Conservation (phyloP, 2,329 filamentous ascomycete species). For the Sporothrix inflata region DNA sequence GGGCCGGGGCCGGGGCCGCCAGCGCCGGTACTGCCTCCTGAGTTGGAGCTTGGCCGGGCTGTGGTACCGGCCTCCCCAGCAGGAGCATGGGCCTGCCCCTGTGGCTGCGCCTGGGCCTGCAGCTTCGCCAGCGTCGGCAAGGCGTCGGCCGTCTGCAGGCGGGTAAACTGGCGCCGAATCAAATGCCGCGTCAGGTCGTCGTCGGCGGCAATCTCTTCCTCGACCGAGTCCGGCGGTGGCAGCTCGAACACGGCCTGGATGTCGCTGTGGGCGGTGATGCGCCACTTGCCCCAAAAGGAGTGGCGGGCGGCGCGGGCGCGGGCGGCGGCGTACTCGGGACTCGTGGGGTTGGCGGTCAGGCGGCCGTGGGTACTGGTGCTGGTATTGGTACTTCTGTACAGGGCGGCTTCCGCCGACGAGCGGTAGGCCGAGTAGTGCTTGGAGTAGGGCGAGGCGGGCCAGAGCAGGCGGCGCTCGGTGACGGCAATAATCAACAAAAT, state of each 20-base stretch:
- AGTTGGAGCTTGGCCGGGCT: neutral
- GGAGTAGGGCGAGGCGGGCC: conserved; percentile 49
- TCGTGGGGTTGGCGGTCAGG: conserved; percentile 2
- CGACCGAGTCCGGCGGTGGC: conserved; percentile 65
- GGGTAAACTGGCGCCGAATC: conserved; percentile 60
- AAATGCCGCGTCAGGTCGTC: conserved; percentile 62
- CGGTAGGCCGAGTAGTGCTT: conserved; percentile 29
- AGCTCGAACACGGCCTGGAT: conserved; percentile 74
- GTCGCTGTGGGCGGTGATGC: conserved; percentile 72
- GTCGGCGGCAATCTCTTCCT: conserved; percentile 61
- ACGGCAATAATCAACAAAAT: conserved; percentile 71
- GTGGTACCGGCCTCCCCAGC: neutral
- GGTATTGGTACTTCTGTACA: neutral
- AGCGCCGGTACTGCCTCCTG: neutral
- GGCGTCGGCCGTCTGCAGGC: conserved; percentile 47
- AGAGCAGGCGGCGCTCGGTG: conserved; percentile 71
- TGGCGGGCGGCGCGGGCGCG: conserved; percentile 20
- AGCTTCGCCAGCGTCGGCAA: neutral
- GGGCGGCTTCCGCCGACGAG: neutral
- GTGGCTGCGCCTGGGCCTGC: neutral
- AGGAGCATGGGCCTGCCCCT: conserved; percentile 26
- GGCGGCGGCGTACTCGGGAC: conserved; percentile 24
- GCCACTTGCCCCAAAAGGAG: conserved; percentile 68
- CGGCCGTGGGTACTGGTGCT: neutral
- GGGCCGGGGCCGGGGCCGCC: neutral